A percentile compares a stretch with the other conserved stretches of the same genome.
These are phyloP conservation scores for Colletotrichum sublineola DNA, from an alignment of 2,329 filamentous ascomycete genomes.

Conservation along the genomic window DNA sequence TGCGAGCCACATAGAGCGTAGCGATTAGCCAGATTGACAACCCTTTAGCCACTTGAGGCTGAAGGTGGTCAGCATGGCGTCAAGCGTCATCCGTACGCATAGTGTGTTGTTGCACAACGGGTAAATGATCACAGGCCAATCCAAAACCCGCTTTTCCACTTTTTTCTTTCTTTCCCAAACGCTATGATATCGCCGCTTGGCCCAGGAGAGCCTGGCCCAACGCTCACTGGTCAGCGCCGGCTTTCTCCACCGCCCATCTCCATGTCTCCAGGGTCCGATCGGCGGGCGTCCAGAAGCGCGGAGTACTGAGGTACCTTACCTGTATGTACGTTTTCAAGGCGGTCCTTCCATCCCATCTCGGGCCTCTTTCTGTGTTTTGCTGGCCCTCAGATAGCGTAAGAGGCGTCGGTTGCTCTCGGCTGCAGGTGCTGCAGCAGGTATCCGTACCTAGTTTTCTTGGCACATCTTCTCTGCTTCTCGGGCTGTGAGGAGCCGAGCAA, in stretches of 20 bases:
- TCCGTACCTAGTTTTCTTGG: background rate
- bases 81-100: slow-evolving; percentile 21
- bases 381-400: slow-evolving; percentile 21
- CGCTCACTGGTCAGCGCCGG: slow-evolving; percentile 21
- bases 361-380: background rate
- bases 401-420: slow-evolving; percentile 28
- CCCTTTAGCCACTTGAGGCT: slow-evolving; percentile 25
- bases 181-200: background rate
- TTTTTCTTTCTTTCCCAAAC: background rate
- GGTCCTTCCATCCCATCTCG: background rate
- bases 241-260: slow-evolving; percentile 23
- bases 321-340: too few relatives aligned
- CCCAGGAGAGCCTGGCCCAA: slow-evolving; percentile 20
- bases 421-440: background rate
- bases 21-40: slow-evolving; percentile 1
- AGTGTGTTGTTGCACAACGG: slow-evolving; percentile 8
- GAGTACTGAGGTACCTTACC: background rate
- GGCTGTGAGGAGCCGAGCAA: slow-evolving; percentile 1
- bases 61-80: slow-evolving; percentile 27
- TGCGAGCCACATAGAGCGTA: slow-evolving; percentile 12
- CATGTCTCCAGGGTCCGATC: slow-evolving; percentile 33
- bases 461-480: background rate
- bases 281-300: slow-evolving; percentile 30
- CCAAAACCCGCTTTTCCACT: slow-evolving; percentile 16
- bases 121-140: slow-evolving; percentile 23